These are phyloP conservation scores for Trichoderma atrobrunneum DNA, from an alignment of 2,329 filamentous ascomycete species.

Conservation along the genomic window DNA sequence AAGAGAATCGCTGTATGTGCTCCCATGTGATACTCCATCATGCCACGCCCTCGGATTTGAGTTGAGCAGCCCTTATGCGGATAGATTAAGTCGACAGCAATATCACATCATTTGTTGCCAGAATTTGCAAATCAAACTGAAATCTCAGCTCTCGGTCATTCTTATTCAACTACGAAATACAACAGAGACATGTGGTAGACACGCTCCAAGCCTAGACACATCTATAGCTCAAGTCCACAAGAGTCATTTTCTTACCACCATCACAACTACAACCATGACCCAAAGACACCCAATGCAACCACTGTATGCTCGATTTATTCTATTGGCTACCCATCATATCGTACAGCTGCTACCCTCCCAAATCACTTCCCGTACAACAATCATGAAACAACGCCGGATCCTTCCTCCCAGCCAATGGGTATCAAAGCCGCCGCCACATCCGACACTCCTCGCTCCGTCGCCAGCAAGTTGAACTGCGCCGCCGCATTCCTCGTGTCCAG, in stretches of 20 bases:
- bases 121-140: not conserved
- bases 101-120: not conserved
- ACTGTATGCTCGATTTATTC: not conserved
- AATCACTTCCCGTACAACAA: not conserved
- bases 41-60: not conserved
- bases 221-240: not conserved
- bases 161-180: not conserved
- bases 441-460: constrained; percentile 84
- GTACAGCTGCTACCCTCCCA: not conserved
- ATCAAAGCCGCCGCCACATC: constrained; percentile 86
- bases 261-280: not conserved
- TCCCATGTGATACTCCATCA: not conserved
- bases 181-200: not conserved
- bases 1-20: not conserved
- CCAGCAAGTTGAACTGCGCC: constrained; percentile 89
- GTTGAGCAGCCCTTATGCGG: not conserved
- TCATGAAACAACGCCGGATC: constrained; percentile 25
- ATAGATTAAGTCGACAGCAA: not conserved
- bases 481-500: constrained; percentile 92
- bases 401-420: constrained; percentile 77
- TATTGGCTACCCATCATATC: not conserved
- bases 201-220: too few species aligned
- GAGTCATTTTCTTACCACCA: not conserved
- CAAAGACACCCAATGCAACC: not conserved
- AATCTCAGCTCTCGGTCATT: not conserved